Evolutionary conservation across 2,329 filamentous ascomycete genomes (phyloP), one percentile per base, ranked within the genome.

Genomic region (Colletotrichum eremochloae): DNA sequence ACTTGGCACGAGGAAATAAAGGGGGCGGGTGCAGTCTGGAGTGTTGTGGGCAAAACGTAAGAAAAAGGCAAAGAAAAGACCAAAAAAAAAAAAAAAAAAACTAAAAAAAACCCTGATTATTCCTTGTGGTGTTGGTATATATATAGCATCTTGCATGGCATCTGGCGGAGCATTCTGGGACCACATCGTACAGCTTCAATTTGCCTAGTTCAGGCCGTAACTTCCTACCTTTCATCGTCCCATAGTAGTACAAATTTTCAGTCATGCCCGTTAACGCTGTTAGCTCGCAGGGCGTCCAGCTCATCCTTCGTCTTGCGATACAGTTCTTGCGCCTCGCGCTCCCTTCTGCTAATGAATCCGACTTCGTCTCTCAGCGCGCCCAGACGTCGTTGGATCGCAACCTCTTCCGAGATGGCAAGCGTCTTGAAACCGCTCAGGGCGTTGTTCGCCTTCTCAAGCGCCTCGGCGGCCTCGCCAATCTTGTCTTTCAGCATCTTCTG

Each of bases 291-390:
- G 66, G 82, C 84, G 60, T 91, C 89, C 75, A 98, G 81, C 85
- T 98, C 96, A 58, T 95, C 94, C 82, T 89, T 94, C 71, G 91
- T 89, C 75, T 84, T 85, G 76, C 93, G 89, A 80, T 96, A 99
- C 77, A 92, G 81, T 75, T 98, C 95, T 83, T 99, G 96, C 8
- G 94, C 95, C 83, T 98, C 94, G 71, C 95, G 88, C 84, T 98
- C 96, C 74, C 96, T 87, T 76, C 90, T 90, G 76, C 91, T 93
- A 12, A 98, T 89, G 76, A 93, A 94, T 8, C 86, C 88, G 31
- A 97, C 95, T 80, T 98, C 95, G n/a, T 93, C 92, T 63, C 95
- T 89, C 69, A 98, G 83, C 14, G 87, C 87, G 75, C 93, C 93
- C 64, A 98, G 84, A 40, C 96, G 88, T 67, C 90, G 88, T 57